Evolutionary conservation across 2,329 filamentous ascomycete species (phyloP).

Genomic region (Colletotrichum echinochloae): DNA sequence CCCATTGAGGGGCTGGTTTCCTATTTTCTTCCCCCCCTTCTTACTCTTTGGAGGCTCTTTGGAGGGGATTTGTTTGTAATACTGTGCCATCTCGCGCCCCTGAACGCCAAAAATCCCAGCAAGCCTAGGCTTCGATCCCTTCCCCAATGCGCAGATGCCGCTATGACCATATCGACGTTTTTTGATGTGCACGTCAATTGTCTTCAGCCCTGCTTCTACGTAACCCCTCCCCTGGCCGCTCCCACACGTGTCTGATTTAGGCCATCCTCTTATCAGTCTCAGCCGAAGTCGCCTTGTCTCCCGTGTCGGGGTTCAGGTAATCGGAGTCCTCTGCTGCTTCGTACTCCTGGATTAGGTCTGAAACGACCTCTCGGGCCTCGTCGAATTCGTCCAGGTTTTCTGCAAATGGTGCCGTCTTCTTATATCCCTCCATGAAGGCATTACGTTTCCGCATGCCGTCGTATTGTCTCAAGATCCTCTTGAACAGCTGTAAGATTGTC

Average conservation of each 20-base stretch:
- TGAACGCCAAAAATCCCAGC: slow-evolving; percentile 36
- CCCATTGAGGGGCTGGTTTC: slow-evolving; percentile 15
- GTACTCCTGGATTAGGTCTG: slow-evolving; percentile 92
- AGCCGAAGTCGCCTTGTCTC: slow-evolving; percentile 63
- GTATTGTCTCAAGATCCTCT: slow-evolving; percentile 91
- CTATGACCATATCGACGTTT: slow-evolving; percentile 22
- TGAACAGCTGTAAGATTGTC: slow-evolving; percentile 75
- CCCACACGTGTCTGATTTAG: slow-evolving; percentile 43
- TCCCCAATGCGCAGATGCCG: slow-evolving; percentile 23
- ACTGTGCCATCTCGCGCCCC: slow-evolving; percentile 15
- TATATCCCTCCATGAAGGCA: slow-evolving; percentile 96
- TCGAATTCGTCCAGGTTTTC: slow-evolving; percentile 96
- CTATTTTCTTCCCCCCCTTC: too few species aligned
- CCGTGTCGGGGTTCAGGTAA: slow-evolving; percentile 83
- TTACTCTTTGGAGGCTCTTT: too few species aligned
- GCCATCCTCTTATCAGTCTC: slow-evolving; percentile 65
- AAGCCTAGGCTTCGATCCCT: slow-evolving; percentile 28
- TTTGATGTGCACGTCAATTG: slow-evolving; percentile 10
- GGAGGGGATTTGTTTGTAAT: slow-evolving; percentile 22
- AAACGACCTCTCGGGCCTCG: slow-evolving; percentile 90
- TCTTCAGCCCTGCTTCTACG: background rate
- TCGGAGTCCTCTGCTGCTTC: slow-evolving; percentile 93
- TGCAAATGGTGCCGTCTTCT: slow-evolving; percentile 92
- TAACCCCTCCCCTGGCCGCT: background rate
- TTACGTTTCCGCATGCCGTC: slow-evolving; percentile 95